These are phyloP conservation scores for Ophiostoma triangulosporum DNA, from an alignment of 2,329 filamentous ascomycete species.

Conservation along the genomic window DNA sequence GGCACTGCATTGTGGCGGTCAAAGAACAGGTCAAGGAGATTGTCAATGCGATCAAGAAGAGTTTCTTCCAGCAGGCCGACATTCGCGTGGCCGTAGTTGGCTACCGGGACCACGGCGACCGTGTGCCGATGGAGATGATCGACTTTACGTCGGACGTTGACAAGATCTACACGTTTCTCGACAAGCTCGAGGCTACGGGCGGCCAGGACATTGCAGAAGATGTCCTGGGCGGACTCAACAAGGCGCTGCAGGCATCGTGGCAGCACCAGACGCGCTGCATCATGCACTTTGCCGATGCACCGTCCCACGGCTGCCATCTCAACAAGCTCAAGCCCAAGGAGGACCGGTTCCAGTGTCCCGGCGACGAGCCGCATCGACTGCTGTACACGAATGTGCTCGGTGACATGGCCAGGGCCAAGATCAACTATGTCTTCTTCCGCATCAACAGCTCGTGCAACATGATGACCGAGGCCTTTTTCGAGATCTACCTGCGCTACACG, in stretches of 20 bases:
- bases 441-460: slow-evolving; percentile 19
- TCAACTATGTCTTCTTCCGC: slow-evolving; percentile 23
- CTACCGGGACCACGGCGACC: slow-evolving; percentile 23
- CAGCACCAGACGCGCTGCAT: slow-evolving; percentile 21
- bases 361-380: slow-evolving; percentile 21
- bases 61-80: slow-evolving; percentile 22
- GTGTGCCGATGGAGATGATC: slow-evolving; percentile 18
- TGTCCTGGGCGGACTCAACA: slow-evolving; percentile 22
- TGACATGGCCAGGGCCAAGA: slow-evolving; percentile 15
- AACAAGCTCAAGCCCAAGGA: slow-evolving; percentile 11
- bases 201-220: slow-evolving; percentile 24
- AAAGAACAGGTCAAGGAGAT: slow-evolving; percentile 23
- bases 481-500: slow-evolving; percentile 15
- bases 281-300: slow-evolving; percentile 22
- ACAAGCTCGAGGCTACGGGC: slow-evolving; percentile 15
- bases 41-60: slow-evolving; percentile 19
- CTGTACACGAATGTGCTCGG: slow-evolving; percentile 15
- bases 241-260: slow-evolving; percentile 22
- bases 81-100: slow-evolving; percentile 23
- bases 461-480: slow-evolving; percentile 18
- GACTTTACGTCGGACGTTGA: slow-evolving; percentile 19
- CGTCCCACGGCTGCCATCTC: slow-evolving; percentile 18
- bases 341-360: slow-evolving; percentile 16
- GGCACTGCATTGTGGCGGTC: slow-evolving; percentile 19
- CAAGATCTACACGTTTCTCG: slow-evolving; percentile 17